phyloP scores from a whole-genome alignment of 257 asterid species.

The Solanum piurae region DNA sequence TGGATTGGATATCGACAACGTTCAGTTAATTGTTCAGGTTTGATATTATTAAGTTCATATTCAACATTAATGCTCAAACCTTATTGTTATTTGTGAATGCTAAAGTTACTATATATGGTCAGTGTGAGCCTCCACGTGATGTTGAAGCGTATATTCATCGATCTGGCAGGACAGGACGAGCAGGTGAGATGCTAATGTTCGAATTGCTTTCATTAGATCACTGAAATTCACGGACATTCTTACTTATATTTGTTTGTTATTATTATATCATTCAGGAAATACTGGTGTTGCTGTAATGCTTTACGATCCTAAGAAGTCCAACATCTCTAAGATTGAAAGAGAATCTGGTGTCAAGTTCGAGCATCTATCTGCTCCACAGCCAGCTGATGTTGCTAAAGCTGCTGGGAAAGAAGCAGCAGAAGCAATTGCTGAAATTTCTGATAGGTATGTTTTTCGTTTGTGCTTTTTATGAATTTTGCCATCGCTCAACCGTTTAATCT shows the following conservation, averaged over 20 bases:
- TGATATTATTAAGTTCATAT: background rate
- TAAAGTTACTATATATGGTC: conserved; percentile 10
- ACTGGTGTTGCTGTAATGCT: conserved; percentile 91
- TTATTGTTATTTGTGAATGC: background rate
- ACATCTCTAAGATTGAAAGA: conserved; percentile 74
- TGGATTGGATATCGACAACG: conserved; percentile 88
- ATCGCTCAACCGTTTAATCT: background rate
- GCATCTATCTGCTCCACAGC: conserved; percentile 88
- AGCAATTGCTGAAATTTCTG: conserved; percentile 51
- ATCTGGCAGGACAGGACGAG: conserved; percentile 99
- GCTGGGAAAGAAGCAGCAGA: conserved; percentile 78
- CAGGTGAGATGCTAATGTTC: conserved; percentile 39
- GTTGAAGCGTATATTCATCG: conserved; percentile 97
- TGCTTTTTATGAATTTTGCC: background rate
- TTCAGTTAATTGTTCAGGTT: conserved; percentile 95
- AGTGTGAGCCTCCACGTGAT: conserved; percentile 96
- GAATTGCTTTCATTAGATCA: background rate
- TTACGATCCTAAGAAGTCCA: conserved; percentile 82
- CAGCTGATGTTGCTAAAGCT: conserved; percentile 82
- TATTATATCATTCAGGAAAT: conserved; percentile 44
- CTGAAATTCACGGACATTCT: background rate
- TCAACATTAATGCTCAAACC: background rate
- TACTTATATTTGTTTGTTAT: background rate
- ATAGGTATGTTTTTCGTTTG: conserved; percentile 34
- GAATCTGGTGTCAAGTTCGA: conserved; percentile 95